Base-by-base conservation (phyloP, 805 yeast species). In the Barnettozyma botsteinii region DNA sequence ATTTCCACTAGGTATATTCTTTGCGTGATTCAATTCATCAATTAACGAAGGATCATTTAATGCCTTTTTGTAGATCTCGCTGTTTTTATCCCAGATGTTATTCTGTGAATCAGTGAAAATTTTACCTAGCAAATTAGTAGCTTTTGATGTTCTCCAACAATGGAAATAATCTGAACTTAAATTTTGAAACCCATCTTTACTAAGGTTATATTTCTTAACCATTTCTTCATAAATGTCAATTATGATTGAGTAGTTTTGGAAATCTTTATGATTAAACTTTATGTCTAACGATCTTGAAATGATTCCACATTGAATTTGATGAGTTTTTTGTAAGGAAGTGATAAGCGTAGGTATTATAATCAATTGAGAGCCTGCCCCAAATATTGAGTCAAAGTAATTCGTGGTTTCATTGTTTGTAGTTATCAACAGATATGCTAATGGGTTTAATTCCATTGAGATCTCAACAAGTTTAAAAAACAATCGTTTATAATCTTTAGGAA, bases 71-170 rank as follows among this genome's bases (percentile, higher is more conserved):
- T 52, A 56, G 30, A 56, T 34, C 4, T 25, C 33, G 13, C 57
- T 50, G 8, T 40, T 33, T 29, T 37, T 51, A 32, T 58, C 61
- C 48, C 52, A 56, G 10, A 60, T 38, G 41, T 47, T 56, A 22
- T 59, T 49, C 2, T 57, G 61, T 18, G 59, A 48, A 15, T 61
- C 55, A 0, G 45, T 56, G 10, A 75, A 41, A 5, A 70, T 38
- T 19, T 58, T 61, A 11, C 69, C 47, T 17, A 77, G 50, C 33
- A 63, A 68, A 6, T 56, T 56, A 37, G 73, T 75, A 1, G 75
- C 73, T 45, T 76, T 78, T 18, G 70, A 62, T 29, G 76, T 61
- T 55, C 79, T 68, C 86, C 86, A 80, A 1, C 84, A 78, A 52
- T 75, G 77, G 51, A 76, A 80, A 50, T 77, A 77, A 31, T 71